Base-by-base conservation (phyloP, 2,329 filamentous ascomycete genomes). In the Massarina eburnea region DNA sequence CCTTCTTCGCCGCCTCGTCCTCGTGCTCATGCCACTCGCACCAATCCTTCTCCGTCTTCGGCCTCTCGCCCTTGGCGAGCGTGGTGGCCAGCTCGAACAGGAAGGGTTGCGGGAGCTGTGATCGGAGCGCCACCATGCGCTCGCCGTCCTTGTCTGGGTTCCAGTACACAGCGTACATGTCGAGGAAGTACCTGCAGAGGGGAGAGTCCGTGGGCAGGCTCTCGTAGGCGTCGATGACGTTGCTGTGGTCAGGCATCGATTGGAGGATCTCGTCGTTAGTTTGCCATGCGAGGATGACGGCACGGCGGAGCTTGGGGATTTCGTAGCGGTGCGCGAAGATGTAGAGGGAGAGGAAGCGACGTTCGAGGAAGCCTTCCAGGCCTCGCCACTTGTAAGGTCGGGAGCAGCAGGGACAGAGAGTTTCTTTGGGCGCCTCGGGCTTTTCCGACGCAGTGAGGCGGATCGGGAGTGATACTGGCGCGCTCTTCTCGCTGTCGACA, bases 81-180 rank as follows among this genome's bases (percentile, higher is more conserved):
- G 55, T 61, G 1, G 64, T 67, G 3, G 58, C 62, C n/a, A 68
- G 48, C 39, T 68, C 64, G 32, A 68, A 67, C 4, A 67, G 27
- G 46, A 68, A 68, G 0, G 65, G 56, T 39, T 68, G 65, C 8
- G 65, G 65, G 3, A 68, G 53, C 39, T 67, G 63, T 22, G 62
- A 66, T 3, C 65, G 55, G 14, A 68, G 34, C 2, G 63, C 55
- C 9, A 60, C 55, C 20, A 57, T 64, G 20, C 59, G 57, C 26
- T 67, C 63, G 24, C 60, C 57, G 41, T 68, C 65, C 40, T 59
- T 59, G 18, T 66, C 63, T 2, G 65, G 65, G 27, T 67, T 63
- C 65, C 65, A 68, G 50, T 67, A 67, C 14, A 67, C 65, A 4
- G 52, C 60, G 37, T 68, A 67, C 65, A 67, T 67, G 40, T 68